Percentiles rank a stretch among this genome's conserved stretches.
Conservation (phyloP, 306 rosid species). For the Myrica gale region DNA sequence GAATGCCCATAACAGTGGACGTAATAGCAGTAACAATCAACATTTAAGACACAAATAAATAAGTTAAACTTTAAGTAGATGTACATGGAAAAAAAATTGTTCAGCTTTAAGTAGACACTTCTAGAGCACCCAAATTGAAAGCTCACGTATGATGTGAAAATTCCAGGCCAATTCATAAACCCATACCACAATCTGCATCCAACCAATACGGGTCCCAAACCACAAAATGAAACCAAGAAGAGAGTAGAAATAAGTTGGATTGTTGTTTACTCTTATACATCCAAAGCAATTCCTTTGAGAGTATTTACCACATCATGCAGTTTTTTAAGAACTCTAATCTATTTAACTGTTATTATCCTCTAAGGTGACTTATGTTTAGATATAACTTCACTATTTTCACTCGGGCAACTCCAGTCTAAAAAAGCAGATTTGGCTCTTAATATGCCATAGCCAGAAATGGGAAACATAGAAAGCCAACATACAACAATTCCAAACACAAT, state of each 20-base stretch:
- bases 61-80: neutral
- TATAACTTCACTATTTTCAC: neutral
- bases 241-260: neutral
- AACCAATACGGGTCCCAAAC: neutral
- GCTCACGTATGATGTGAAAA: too few species aligned
- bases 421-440: slow-evolving; percentile 1
- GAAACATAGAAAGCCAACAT: slow-evolving; percentile 8
- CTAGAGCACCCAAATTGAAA: too few species aligned
- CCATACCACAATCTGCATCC: too few species aligned
- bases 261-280: too few species aligned
- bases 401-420: neutral
- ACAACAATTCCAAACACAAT: neutral
- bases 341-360: neutral
- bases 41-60: slow-evolving; percentile 11
- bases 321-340: neutral
- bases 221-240: slow-evolving; percentile 11
- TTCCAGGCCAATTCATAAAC: too few species aligned
- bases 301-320: neutral
- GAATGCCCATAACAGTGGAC: neutral
- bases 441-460: slow-evolving; percentile 1
- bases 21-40: neutral
- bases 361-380: neutral
- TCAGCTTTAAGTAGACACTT: too few species aligned
- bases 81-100: neutral
- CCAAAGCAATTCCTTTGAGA: neutral